phyloP scores from a whole-genome alignment of 768 basidiomycete species.

The Podaxis sp. region DNA sequence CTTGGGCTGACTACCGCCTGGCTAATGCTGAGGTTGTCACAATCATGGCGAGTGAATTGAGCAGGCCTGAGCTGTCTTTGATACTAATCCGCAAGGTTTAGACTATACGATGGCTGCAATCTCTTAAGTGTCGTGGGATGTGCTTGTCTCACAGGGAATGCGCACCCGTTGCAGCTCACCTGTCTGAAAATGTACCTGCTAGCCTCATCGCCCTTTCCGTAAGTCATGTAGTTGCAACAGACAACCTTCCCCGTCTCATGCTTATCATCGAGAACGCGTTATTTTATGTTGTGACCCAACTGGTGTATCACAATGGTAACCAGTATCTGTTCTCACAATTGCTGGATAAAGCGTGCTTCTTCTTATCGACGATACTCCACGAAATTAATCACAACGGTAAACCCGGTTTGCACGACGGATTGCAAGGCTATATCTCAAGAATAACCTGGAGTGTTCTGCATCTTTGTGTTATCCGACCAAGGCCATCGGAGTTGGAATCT shows the following conservation, averaged over 20 bases:
- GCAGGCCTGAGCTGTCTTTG: neutral
- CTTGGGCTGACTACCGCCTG: slow-evolving; percentile 55
- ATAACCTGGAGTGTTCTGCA: neutral
- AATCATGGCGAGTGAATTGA: slow-evolving; percentile 38
- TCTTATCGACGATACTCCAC: neutral
- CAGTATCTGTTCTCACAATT: neutral
- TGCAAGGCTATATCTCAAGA: neutral
- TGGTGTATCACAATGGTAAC: neutral
- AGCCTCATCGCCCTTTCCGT: slow-evolving; percentile 7
- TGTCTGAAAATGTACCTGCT: neutral
- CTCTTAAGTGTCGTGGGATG: neutral
- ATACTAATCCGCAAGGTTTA: neutral
- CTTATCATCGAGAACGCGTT: neutral
- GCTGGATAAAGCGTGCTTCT: neutral
- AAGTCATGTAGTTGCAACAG: neutral
- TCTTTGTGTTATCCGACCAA: slow-evolving; percentile 1
- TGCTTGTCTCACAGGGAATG: neutral
- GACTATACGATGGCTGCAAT: slow-evolving; percentile 10
- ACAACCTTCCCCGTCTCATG: neutral
- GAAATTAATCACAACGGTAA: neutral
- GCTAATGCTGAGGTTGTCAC: slow-evolving; percentile 49
- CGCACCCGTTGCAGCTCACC: neutral
- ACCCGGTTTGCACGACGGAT: neutral
- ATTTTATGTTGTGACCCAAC: neutral
- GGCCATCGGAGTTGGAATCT: neutral